Base-by-base conservation (phyloP, 805 yeast species). In the Ogataea methanolica region DNA sequence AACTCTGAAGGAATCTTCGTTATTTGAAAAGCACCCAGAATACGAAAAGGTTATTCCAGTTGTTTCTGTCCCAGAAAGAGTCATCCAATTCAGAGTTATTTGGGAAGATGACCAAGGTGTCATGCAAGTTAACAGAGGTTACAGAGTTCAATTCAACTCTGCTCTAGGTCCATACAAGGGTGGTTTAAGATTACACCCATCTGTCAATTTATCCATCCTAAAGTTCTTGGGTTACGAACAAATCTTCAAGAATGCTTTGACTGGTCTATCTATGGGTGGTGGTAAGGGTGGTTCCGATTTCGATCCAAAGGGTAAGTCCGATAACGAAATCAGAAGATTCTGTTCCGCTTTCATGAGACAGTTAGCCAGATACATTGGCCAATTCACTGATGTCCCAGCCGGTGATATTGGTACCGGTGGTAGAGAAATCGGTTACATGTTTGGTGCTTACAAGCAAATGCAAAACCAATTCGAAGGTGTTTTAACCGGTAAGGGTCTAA, bases 391-490 rank as follows among this genome's bases (percentile, higher is more conserved):
- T 75, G 97, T 94, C 47, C 99, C 99, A 67, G 99, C 99, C 59
- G 99, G 99, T 73, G 99, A 92, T 74, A 92, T 92, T 70, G 96
- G 96, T 79, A 96, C 89, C 56, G 96, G 97, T 76, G 98, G 97
- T 63, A 82, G 95, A 72, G 96, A 89, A 76, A 79, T 90, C 57
- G 96, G 97, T 61, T 92, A 70, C 87, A 75, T 92, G 69, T 94
- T 89, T 62, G 99, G 99, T 74, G 97, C 97, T 60, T 92, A 88
- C 90, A 89, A 90, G 81, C 77, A 79, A 63, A 78, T 79, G 82
- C 85, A 80, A 73, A 92, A 92, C 84, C 78, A 83, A 67, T 92
- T 90, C 85, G 92, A 92, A 71, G 98, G 98, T 80, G 95, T 92
- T 45, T 79, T 92, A 62, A 92, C 99, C 68, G 99, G 99, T 74